Evolutionary conservation across 441 rosid species (phyloP), one percentile per base, ranked within the genome.

Genomic region (Pelargonium myrrhifolium): DNA sequence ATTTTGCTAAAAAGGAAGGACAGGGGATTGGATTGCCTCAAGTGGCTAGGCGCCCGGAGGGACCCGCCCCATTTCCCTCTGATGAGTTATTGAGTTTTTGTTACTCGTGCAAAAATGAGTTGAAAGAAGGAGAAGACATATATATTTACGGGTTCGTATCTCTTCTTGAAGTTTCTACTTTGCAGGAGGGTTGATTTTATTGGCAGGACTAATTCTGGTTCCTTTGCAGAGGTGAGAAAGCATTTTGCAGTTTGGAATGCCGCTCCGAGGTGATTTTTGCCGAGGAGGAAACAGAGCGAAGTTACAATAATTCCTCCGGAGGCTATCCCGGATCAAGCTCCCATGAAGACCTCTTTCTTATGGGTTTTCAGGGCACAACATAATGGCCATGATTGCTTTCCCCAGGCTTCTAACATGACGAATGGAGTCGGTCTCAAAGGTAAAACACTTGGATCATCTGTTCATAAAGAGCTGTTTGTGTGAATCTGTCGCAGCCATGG

Each of bases 261-360:
- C 62, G 31, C 11, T 59, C 76, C 40, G 75, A 78, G 58, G 79
- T 75, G 66, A 72, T 73, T 55, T 74, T 79, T 66, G 70, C 63
- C 22, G 81, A 72, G 78, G 80, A 75, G 65, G 85, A 67, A 66
- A 55, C 62, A 17, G 81, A 65, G 66, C 56, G 72, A 55, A 64
- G 42, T 20, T 68, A 1, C 49, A 28, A 64, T 47, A 71, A 68
- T 65, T 68, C 77, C 65, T 56, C 78, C 60, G 53, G 76, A 64
- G 62, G 74, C 73, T 77, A 75, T 45, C 65, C 70, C 1, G 81
- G 68, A 69, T 76, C 84, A 61, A 76, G 81, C 71, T 76, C 74
- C 76, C 69, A 75, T 69, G 85, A 77, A 69, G 81, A 82, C 62
- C 64, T 85, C 72, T 80, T 85, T 71, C 26, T 75, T 9, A 64